phyloP scores from a whole-genome alignment of 1,139 yeast genomes.

The Pichia sp. region DNA sequence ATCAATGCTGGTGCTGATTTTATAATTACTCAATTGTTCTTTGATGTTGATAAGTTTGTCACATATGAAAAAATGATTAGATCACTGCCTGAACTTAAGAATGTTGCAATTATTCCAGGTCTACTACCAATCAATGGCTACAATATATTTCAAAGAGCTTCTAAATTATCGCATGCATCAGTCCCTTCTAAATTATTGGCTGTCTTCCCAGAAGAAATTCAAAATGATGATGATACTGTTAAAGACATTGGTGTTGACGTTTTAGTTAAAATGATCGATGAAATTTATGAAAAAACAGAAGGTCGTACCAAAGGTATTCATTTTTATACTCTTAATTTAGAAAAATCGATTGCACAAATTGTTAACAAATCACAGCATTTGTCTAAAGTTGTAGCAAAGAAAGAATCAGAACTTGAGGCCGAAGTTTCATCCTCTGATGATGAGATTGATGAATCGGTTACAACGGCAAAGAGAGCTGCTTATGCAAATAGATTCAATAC shows the following conservation, averaged over 20 bases:
- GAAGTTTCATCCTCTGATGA: conserved; percentile 29
- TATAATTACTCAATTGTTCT: conserved; percentile 82
- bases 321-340: conserved; percentile 93
- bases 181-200: conserved; percentile 57
- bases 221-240: conserved; percentile 77
- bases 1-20: conserved; percentile 94
- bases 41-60: conserved; percentile 53
- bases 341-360: conserved; percentile 82
- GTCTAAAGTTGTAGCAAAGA: conserved; percentile 31
- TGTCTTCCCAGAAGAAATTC: conserved; percentile 49
- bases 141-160: conserved; percentile 78
- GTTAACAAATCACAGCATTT: conserved; percentile 54
- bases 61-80: conserved; percentile 39
- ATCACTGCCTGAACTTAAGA: conserved; percentile 26
- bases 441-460: conserved; percentile 29
- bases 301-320: conserved; percentile 73
- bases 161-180: conserved; percentile 83
- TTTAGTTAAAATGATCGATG: conserved; percentile 55
- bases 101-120: conserved; percentile 76
- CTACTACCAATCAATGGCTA: conserved; percentile 95
- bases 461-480: conserved; percentile 28
- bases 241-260: conserved; percentile 78
- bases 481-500: conserved; percentile 33
- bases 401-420: conserved; percentile 25
- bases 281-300: conserved; percentile 46